Evolutionary conservation across 164 flowering plant species (phyloP), one percentile per base, ranked within the genome.

Genomic region (Warburgia ugandensis): DNA sequence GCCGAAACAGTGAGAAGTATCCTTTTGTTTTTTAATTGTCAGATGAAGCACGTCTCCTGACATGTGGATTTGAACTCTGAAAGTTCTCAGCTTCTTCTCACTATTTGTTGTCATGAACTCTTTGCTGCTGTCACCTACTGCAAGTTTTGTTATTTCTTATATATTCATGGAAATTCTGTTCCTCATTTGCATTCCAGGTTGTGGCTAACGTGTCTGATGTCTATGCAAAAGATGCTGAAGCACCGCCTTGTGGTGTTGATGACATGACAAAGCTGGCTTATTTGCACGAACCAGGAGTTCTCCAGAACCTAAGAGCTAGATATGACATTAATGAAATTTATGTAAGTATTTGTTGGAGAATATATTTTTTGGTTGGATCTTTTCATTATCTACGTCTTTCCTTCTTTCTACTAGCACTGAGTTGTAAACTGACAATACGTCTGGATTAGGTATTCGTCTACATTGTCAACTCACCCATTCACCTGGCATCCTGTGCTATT

Each of bases 201-300:
- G 80, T 67, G 43, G 84, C 68, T 32, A 81, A 78, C 33, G 71
- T 67, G 19, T 75, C 96, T 8, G 70, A 59, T 74, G 74, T 77
- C 44, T 84, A 94, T 60, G 83, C 92, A 2, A 89, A 94, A 69
- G 99, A 94, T 74, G 62, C 78, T 10, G 99, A 94, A 60, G 85
- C 84, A 29, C 92, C 97, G 31, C 66, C 82, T 9, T 86, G 94
- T 69, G 99, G 97, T 33, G 96, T 94, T 56, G 99, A 94, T 70
- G 99, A 94, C 66, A 94, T 94, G 99, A 94, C 99, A 58, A 94
- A 77, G 77, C 65, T 94, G 57, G 83, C 99, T 36, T 94, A 94
- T 76, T 77, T 94, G 69, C 99, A 94, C 63, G 99, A 94, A 64
- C 99, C 99, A 8, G 99, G 99, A 32, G 96, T 86, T 49, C 71